Percentiles rank a stretch among this genome's conserved stretches.
phyloP scores from a whole-genome alignment of 2,329 filamentous ascomycete species.

The Pseudovirgaria hyperparasitica region DNA sequence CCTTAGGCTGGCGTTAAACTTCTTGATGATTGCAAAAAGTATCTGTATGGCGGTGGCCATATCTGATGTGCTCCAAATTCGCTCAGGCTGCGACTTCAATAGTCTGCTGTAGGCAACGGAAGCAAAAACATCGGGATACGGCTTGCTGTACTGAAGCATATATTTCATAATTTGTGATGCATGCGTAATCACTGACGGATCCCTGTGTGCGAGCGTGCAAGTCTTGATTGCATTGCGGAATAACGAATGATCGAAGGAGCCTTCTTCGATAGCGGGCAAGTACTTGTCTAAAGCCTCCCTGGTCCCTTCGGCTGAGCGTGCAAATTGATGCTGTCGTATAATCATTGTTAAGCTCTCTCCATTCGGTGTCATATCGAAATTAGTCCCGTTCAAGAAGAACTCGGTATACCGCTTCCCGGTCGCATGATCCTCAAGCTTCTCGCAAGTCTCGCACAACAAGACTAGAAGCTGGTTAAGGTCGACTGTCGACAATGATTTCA shows the following conservation, averaged over 20 bases:
- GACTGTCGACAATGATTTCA: too few relatives aligned
- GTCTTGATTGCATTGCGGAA: slow-evolving; percentile 56
- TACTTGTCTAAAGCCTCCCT: slow-evolving; percentile 41
- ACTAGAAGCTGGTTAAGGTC: too few relatives aligned
- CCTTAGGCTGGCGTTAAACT: too few relatives aligned
- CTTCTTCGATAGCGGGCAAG: slow-evolving; percentile 15
- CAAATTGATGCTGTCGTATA: slow-evolving; percentile 52
- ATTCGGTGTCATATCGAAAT: slow-evolving; percentile 57
- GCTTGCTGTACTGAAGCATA: too few relatives aligned
- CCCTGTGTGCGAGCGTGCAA: slow-evolving; percentile 14
- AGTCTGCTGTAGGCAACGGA: too few relatives aligned
- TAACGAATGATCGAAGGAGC: slow-evolving; percentile 34
- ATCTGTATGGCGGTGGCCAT: too few relatives aligned
- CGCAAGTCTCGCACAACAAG: not conserved
- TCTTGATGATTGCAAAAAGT: too few relatives aligned
- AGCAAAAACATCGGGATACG: too few relatives aligned
- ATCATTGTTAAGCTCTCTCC: slow-evolving; percentile 55
- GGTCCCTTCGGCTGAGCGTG: slow-evolving; percentile 51
- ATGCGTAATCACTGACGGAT: slow-evolving; percentile 16
- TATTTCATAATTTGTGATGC: too few relatives aligned
- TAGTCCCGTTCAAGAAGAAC: slow-evolving; percentile 43
- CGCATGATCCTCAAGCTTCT: too few relatives aligned
- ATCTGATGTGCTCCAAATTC: too few relatives aligned
- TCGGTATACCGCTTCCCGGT: slow-evolving; percentile 56
- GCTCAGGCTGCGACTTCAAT: too few relatives aligned